Evolutionary conservation across 176 grass and related monocot genomes (phyloP).

Genomic region (Microstegium vimineum): DNA sequence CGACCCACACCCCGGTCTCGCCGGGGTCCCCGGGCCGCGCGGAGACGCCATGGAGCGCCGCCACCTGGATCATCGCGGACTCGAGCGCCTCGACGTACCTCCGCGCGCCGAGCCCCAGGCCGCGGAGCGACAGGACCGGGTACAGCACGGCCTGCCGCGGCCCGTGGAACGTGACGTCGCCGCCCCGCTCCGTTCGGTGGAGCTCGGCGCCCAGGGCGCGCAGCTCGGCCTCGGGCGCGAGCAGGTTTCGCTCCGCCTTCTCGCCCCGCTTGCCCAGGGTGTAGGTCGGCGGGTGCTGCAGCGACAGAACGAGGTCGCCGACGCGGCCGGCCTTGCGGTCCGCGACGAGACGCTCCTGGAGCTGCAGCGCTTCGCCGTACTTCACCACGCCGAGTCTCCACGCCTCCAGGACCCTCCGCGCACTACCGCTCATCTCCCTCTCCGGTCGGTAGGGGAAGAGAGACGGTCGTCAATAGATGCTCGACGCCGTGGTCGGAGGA

Average conservation of each 20-base stretch:
- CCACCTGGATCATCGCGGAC: conserved; percentile 72
- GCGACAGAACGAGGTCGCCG: conserved; percentile 58
- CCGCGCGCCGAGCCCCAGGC: conserved; percentile 63
- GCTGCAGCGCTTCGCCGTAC: conserved; percentile 72
- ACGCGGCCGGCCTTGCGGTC: conserved; percentile 61
- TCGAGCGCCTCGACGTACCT: conserved; percentile 89
- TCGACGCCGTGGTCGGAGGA: neutral
- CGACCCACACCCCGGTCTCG: conserved; percentile 87
- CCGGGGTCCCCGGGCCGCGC: conserved; percentile 48
- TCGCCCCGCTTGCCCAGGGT: conserved; percentile 79
- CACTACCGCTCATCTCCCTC: conserved; percentile 41
- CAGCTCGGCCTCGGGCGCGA: conserved; percentile 53
- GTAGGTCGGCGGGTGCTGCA: conserved; percentile 89
- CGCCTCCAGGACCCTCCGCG: conserved; percentile 53
- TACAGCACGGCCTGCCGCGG: conserved; percentile 85
- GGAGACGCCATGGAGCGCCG: conserved; percentile 62
- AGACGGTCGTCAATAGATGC: neutral
- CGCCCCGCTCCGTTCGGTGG: conserved; percentile 75
- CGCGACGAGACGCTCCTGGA: conserved; percentile 76
- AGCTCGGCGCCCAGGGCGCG: conserved; percentile 64
- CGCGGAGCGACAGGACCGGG: conserved; percentile 62
- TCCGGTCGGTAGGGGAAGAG: neutral
- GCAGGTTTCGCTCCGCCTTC: conserved; percentile 67
- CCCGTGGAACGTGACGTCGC: conserved; percentile 89
- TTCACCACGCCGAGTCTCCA: conserved; percentile 63